These are phyloP conservation scores for Sporothrix curviconia DNA, from an alignment of 2,329 filamentous ascomycete genomes.

Conservation along the genomic window DNA sequence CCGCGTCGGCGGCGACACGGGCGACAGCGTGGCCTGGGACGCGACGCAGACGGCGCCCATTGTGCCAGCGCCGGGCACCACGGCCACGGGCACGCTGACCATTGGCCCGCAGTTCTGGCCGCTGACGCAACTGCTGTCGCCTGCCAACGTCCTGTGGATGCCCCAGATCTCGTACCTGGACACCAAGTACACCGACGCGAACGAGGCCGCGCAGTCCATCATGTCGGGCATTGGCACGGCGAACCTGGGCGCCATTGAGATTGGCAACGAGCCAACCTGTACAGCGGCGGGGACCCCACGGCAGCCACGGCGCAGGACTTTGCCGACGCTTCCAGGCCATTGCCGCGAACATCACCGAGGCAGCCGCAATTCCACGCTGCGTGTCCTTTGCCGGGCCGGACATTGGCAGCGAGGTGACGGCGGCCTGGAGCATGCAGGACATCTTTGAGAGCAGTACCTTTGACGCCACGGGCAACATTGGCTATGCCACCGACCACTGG, in stretches of 20 bases:
- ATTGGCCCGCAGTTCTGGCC: not conserved
- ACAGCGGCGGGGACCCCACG: not conserved
- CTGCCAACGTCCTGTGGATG: not conserved
- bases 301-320: not conserved
- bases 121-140: not conserved
- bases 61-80: not conserved
- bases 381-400: not conserved
- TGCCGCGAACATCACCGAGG: not conserved
- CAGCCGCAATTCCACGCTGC: not conserved
- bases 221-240: not conserved
- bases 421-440: not conserved
- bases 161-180: not conserved
- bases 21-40: not conserved
- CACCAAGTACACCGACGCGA: not conserved
- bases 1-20: not conserved
- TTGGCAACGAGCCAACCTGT: constrained; percentile 7
- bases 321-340: not conserved
- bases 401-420: not conserved
- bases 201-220: not conserved
- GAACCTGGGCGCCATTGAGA: constrained; percentile 2
- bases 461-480: not conserved
- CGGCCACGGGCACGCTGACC: not conserved
- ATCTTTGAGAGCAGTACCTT: not conserved
- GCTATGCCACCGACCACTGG: constrained; percentile 4
- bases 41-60: not conserved